phyloP scores from a whole-genome alignment of 768 basidiomycete species.

The Agrocybe praecox region DNA sequence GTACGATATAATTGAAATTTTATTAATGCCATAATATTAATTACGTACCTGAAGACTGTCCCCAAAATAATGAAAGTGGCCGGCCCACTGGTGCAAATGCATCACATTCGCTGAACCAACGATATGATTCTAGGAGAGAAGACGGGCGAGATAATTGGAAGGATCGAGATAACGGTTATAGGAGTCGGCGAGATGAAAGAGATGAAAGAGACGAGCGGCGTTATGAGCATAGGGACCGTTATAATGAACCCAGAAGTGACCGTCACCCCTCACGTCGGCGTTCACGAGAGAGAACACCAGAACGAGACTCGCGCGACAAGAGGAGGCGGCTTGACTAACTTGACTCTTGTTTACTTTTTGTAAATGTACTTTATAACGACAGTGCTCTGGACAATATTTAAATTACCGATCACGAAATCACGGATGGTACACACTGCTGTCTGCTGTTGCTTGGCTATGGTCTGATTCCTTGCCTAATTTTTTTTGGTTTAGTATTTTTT shows the following conservation, averaged over 20 bases:
- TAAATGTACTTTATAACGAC: too few relatives aligned
- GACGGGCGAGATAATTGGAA: slow-evolving; percentile 13
- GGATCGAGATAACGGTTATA: slow-evolving; percentile 19
- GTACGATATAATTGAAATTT: slow-evolving; percentile 34
- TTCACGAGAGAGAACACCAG: slow-evolving; percentile 34
- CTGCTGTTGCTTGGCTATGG: neutral
- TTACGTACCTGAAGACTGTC: slow-evolving; percentile 26
- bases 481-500: too few relatives aligned
- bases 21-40: neutral
- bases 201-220: slow-evolving; percentile 27
- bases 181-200: slow-evolving; percentile 19
- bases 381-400: too few relatives aligned
- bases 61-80: slow-evolving; percentile 26
- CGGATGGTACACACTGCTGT: neutral
- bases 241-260: slow-evolving; percentile 13
- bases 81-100: slow-evolving; percentile 27
- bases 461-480: too few relatives aligned
- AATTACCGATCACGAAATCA: too few relatives aligned
- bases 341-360: neutral
- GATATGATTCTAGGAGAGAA: slow-evolving; percentile 14
- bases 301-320: slow-evolving; percentile 45
- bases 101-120: slow-evolving; percentile 14
- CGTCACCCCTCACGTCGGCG: slow-evolving; percentile 21
- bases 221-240: slow-evolving; percentile 23
- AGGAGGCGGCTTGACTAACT: slow-evolving; percentile 57